Conservation (phyloP, 176 grass and related monocot species). For the Carex scoparia region DNA sequence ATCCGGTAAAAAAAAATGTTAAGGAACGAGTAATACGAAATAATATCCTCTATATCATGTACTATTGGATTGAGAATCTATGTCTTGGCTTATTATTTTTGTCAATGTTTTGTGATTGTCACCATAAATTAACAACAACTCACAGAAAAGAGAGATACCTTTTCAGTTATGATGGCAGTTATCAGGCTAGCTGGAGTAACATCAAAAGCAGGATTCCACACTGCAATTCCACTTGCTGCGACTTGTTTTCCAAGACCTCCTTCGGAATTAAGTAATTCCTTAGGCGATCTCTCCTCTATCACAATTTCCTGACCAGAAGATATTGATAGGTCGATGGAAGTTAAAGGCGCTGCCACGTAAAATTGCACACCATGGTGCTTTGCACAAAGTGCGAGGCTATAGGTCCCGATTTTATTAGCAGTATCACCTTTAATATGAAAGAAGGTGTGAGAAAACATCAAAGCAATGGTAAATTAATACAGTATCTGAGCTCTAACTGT, state of each 20-base stretch:
- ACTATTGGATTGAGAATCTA: not conserved
- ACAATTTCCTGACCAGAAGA: slow-evolving; percentile 67
- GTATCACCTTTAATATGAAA: slow-evolving; percentile 65
- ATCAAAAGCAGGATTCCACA: slow-evolving; percentile 97
- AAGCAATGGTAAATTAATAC: not conserved
- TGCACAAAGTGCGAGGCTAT: slow-evolving; percentile 68
- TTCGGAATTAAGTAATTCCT: slow-evolving; percentile 81
- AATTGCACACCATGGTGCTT: slow-evolving; percentile 75
- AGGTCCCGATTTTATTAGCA: slow-evolving; percentile 96
- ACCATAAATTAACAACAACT: not conserved
- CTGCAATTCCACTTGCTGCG: slow-evolving; percentile 61
- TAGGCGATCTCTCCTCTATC: slow-evolving; percentile 87
- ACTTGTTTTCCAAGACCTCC: slow-evolving; percentile 93
- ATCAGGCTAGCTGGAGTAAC: slow-evolving; percentile 82
- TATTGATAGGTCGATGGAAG: slow-evolving; percentile 75
- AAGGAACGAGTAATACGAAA: not conserved
- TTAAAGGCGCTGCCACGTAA: slow-evolving; percentile 76
- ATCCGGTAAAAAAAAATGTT: not conserved
- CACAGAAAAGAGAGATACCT: slow-evolving; percentile 39
- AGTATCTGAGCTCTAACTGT: not conserved
- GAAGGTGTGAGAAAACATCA: not conserved
- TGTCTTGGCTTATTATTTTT: not conserved
- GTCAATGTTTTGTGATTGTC: not conserved
- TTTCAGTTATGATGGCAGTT: slow-evolving; percentile 90
- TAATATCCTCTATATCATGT: not conserved